Evolutionary conservation across 1,139 yeast species (phyloP), one percentile per base, ranked within the genome.

Genomic region (Pneumocystis murina): DNA sequence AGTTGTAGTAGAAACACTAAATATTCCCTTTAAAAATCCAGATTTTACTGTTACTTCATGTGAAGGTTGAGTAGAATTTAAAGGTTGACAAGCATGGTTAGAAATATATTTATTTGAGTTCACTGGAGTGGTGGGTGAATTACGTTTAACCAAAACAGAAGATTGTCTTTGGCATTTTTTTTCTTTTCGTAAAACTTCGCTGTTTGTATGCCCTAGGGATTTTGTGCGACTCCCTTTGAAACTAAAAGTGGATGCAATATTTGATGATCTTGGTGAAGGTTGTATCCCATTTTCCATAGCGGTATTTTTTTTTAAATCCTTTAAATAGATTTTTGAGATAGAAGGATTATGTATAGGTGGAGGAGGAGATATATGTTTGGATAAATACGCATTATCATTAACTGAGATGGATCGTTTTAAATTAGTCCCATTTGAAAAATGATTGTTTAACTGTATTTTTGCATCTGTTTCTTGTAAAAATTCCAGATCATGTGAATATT

Each of bases 1-100:
- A 1, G 97, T 89, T 0, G 98, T 92, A 0, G 96, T 87, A 75
- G 90, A 97, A 60, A 91, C 97, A 67, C 94, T 85, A 76, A 92
- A 92, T 71, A 92, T 90, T 0, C 97, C 97, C 74, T 91, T 90
- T 73, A 92, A 81, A 77, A 90, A 90, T 68, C 91, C 81, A 2
- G 96, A 91, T 75, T 87, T 87, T 5, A 63, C 58, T 17, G 41
- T 68, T 96, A 62, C 66, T 16, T 58, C 43, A 1, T 17, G 36
- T 17, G 60, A 58, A 20, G 60, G 38, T 14, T 20, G 38, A 8
- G 8, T 17, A 24, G 59, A 24, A 39, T 20, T 57, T 7, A 10
- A 20, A 39, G 38, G n/a, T 35, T 55, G 30, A 7, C 55, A 33
- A 2, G 20, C 10, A 40, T 40, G 10, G 20, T n/a, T n/a, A 17